Evolutionary conservation across 2,329 filamentous ascomycete species (phyloP).

Genomic region (Dactylellina haptotyla): DNA sequence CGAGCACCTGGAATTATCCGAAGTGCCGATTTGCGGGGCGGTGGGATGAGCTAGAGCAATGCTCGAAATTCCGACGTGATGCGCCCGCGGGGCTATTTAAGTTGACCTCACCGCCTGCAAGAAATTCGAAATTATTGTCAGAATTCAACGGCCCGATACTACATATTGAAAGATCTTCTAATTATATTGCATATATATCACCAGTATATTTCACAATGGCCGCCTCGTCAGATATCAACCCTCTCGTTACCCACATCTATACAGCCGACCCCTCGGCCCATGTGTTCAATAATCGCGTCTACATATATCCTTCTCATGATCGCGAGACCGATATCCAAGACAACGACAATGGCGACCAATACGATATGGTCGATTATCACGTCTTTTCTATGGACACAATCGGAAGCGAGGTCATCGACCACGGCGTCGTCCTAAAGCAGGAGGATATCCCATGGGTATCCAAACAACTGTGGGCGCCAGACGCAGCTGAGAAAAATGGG

Average conservation of each 20-base stretch:
- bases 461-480: constrained; percentile 83
- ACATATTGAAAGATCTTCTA: neutral
- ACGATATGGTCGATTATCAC: constrained; percentile 86
- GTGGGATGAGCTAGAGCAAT: constrained; percentile 27
- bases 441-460: constrained; percentile 78
- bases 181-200: neutral
- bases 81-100: constrained; percentile 30
- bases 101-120: neutral
- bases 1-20: constrained; percentile 38
- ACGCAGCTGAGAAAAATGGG: constrained; percentile 74
- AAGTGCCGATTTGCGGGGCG: constrained; percentile 48
- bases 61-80: neutral
- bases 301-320: constrained; percentile 84
- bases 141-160: neutral
- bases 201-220: constrained; percentile 18
- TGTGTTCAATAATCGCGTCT: constrained; percentile 78
- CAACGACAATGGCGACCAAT: constrained; percentile 86
- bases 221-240: constrained; percentile 60
- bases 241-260: constrained; percentile 78
- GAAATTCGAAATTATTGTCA: neutral
- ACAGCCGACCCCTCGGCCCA: constrained; percentile 83
- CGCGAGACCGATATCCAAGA: constrained; percentile 74
- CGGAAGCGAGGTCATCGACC: constrained; percentile 73
- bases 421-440: constrained; percentile 74
- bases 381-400: constrained; percentile 71